These are phyloP conservation scores for Pichia sp. DNA, from an alignment of 1,139 yeast genomes.

Conservation along the genomic window DNA sequence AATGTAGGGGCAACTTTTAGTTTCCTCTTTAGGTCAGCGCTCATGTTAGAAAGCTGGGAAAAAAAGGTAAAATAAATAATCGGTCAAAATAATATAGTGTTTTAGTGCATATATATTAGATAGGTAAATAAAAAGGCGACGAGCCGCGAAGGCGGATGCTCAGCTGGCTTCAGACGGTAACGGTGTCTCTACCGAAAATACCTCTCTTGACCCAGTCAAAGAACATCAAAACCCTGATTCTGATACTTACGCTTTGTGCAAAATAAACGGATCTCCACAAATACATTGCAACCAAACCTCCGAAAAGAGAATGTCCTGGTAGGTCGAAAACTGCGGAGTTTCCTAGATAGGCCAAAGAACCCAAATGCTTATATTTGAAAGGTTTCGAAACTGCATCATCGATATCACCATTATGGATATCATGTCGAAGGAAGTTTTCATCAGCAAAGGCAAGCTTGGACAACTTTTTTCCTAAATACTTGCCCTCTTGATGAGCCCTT, in stretches of 20 bases:
- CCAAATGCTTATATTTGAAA: conserved; percentile 54
- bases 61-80: background rate
- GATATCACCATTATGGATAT: conserved; percentile 43
- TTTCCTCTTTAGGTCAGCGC: background rate
- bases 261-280: conserved; percentile 64
- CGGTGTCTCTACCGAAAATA: conserved; percentile 54
- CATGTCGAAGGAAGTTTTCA: conserved; percentile 38
- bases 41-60: background rate
- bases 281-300: conserved; percentile 62
- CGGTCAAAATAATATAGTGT: background rate
- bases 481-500: conserved; percentile 63
- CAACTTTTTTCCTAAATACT: conserved; percentile 53
- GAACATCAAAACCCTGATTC: conserved; percentile 53
- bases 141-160: conserved; percentile 3
- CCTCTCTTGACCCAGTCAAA: conserved; percentile 65
- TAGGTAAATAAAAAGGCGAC: background rate
- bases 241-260: conserved; percentile 56
- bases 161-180: conserved; percentile 32
- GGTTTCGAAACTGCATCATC: conserved; percentile 53
- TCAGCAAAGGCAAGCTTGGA: conserved; percentile 42
- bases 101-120: background rate
- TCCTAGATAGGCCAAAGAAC: conserved; percentile 60
- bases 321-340: conserved; percentile 63
- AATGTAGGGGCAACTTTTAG: background rate
- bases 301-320: conserved; percentile 48